These are phyloP conservation scores for Kazachstania kunashirensis DNA, from an alignment of 805 yeast species.

Conservation along the genomic window DNA sequence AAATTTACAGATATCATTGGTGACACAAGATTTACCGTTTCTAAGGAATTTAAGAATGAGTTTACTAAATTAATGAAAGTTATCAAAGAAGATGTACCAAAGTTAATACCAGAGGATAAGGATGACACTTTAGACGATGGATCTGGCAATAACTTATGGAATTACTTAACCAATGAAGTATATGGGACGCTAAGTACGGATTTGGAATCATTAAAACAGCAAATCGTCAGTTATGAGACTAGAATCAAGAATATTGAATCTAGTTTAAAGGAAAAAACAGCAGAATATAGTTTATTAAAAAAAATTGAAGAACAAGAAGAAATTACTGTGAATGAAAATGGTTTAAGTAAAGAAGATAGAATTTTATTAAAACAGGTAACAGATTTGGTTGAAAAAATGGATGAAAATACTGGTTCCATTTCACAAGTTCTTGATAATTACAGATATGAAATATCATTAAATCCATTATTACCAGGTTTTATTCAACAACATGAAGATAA, in stretches of 20 bases:
- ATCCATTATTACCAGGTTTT: constrained; percentile 9
- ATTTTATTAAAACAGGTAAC: constrained; percentile 2
- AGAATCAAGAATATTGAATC: constrained; percentile 1
- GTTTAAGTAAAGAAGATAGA: constrained; percentile 2
- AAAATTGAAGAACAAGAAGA: constrained; percentile 1
- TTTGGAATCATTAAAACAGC: constrained; percentile 8
- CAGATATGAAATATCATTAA: constrained; percentile 17
- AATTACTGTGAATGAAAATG: background rate
- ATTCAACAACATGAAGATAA: constrained; percentile 21
- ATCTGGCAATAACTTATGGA: background rate
- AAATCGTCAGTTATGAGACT: constrained; percentile 7
- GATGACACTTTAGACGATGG: background rate
- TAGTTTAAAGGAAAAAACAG: constrained; percentile 1
- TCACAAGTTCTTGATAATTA: constrained; percentile 15
- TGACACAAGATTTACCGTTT: constrained; percentile 3
- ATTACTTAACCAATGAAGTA: background rate
- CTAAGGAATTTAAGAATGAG: constrained; percentile 9
- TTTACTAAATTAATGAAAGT: constrained; percentile 11
- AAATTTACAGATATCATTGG: constrained; percentile 9
- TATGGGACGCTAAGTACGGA: constrained; percentile 2
- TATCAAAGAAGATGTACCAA: constrained; percentile 12
- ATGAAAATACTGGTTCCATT: background rate
- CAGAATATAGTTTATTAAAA: constrained; percentile 2
- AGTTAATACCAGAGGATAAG: constrained; percentile 4
- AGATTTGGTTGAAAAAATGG: constrained; percentile 11